Evolutionary conservation across 225 moss, liverwort and hornwort genomes (phyloP), one percentile per base, ranked within the genome.

Genomic region (Takakia lepidozioides): DNA sequence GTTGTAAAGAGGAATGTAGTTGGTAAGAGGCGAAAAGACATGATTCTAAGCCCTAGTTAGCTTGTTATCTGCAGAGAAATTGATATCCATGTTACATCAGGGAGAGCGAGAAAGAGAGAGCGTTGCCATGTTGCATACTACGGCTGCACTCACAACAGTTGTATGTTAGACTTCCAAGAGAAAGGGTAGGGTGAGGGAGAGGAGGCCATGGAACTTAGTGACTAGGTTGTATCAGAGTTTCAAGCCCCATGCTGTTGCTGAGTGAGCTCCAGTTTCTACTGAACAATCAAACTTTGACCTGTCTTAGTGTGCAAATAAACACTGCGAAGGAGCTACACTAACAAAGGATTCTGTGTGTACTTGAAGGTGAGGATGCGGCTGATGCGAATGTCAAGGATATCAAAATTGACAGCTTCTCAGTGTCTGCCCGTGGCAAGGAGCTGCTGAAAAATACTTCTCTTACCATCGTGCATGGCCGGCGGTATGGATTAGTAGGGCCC

Each of bases 321-420:
- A n/a, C n/a, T n/a, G n/a, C n/a, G n/a, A n/a, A n/a, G n/a, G n/a
- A n/a, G n/a, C n/a, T n/a, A n/a, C n/a, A n/a, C n/a, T n/a, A n/a
- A n/a, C n/a, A n/a, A n/a, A n/a, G n/a, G n/a, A 20, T 16, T 16
- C 41, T 41, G 14, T 41, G 7, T 41, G 41, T 6, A 19, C 5
- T 19, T 23, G 22, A 21, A 46, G 45, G 45, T 22, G 45, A 46
- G 25, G 69, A 54, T 3, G 74, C 61, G 8, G 67, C 63, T 29
- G 88, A 93, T 64, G 93, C 93, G 15, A 86, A 85, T 49, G 71
- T 83, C 66, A 93, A 86, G 63, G 86, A 93, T 43, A 71, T 93
- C 2, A 93, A 86, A 58, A 61, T 93, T 3, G 93, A 88, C 20
- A 93, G 74, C 29, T 93, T 93, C 23, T 93, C 88, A 2, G 93